Evolutionary conservation across 352 stramenopile genomes (phyloP).

Genomic region (Pythium myriotylum): DNA sequence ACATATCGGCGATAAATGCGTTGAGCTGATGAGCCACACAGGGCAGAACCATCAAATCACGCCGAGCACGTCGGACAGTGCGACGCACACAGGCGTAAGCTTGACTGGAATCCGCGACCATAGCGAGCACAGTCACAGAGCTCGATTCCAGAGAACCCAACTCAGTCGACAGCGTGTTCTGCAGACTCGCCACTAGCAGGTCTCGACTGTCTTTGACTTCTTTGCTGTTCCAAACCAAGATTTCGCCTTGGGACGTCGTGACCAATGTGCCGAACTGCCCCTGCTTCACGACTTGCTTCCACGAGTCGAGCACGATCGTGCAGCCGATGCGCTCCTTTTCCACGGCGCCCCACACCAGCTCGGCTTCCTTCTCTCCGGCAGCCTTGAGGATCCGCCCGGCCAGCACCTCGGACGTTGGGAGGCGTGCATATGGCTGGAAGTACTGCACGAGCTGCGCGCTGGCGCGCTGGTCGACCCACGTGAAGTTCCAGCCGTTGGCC

Average conservation of each 20-base stretch:
- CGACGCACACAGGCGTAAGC: constrained; percentile 7
- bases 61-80: constrained; percentile 2
- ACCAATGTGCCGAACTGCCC: constrained; percentile 12
- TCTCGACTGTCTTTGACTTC: not conserved
- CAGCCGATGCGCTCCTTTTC: constrained; percentile 22
- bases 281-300: constrained; percentile 2
- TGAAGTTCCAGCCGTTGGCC: constrained; percentile 24
- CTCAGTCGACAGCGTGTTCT: constrained; percentile 1
- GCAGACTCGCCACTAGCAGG: not conserved
- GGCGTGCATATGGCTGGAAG: constrained; percentile 9
- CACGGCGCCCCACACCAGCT: constrained; percentile 17
- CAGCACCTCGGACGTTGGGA: constrained; percentile 15
- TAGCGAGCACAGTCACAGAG: constrained; percentile 12
- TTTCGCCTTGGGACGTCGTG: constrained; percentile 18
- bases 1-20: constrained; percentile 19
- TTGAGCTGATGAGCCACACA: constrained; percentile 26
- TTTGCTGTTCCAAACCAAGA: constrained; percentile 16
- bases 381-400: constrained; percentile 9
- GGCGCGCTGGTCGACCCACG: constrained; percentile 27
- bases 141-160: constrained; percentile 6
- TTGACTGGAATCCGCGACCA: constrained; percentile 19
- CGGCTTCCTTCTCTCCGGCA: constrained; percentile 19
- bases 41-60: constrained; percentile 28
- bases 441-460: constrained; percentile 22
- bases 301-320: constrained; percentile 28